These are phyloP conservation scores for Phlyctochytrium arcticum DNA, from an alignment of 192 early-diverging fungal species.

Conservation along the genomic window DNA sequence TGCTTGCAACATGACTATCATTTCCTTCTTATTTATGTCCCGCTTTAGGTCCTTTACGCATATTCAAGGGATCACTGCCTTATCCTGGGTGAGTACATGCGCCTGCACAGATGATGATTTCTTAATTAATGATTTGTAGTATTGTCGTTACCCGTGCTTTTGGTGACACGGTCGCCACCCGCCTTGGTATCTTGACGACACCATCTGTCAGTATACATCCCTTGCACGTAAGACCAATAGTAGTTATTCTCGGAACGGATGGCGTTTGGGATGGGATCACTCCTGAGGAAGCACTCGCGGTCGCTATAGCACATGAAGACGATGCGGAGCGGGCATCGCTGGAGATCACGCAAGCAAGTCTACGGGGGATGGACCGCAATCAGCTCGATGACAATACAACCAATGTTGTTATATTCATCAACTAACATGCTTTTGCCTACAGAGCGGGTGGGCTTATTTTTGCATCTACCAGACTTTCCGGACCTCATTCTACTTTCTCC, in stretches of 20 bases:
- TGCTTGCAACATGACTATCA: neutral
- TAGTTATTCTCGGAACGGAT: conserved; percentile 45
- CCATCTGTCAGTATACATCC: conserved; percentile 41
- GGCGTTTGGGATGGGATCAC: conserved; percentile 52
- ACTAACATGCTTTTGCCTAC: no score
- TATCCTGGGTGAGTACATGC: conserved; percentile 46
- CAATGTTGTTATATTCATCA: conserved; percentile 31
- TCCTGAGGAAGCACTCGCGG: conserved; percentile 26
- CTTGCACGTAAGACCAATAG: conserved; percentile 23
- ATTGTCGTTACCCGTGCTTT: conserved; percentile 45
- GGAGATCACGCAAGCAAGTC: conserved; percentile 27
- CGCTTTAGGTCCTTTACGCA: conserved; percentile 43
- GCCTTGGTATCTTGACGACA: conserved; percentile 41
- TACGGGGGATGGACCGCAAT: conserved; percentile 36
- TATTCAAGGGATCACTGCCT: conserved; percentile 54
- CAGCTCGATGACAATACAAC: conserved; percentile 55
- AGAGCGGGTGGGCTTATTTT: no score
- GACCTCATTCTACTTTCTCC: no score
- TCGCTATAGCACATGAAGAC: conserved; percentile 10
- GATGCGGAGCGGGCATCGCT: conserved; percentile 28
- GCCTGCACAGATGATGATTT: neutral
- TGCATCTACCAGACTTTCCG: no score
- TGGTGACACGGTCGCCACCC: conserved; percentile 43
- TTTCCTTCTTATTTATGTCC: conserved; percentile 1
- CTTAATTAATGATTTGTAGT: conserved; percentile 12